A percentile compares a stretch with the other conserved stretches of the same genome.
Evolutionary conservation across 192 early-diverging fungal genomes (phyloP).

Genomic region (Coemansia sp.): DNA sequence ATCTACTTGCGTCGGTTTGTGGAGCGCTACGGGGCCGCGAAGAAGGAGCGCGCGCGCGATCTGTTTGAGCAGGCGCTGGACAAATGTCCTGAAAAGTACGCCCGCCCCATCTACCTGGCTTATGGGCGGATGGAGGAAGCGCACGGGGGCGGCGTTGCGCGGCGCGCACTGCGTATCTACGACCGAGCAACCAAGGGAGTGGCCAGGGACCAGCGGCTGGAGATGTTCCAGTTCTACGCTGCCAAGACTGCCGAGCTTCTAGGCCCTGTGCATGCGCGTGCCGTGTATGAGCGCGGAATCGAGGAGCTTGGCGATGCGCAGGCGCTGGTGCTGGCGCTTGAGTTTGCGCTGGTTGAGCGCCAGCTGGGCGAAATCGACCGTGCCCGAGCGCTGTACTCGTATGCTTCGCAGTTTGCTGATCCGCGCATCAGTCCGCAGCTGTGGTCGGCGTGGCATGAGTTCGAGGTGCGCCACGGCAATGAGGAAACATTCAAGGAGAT

Average conservation of each 20-base stretch:
- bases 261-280: conserved; percentile 82
- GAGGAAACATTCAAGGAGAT: conserved; percentile 99
- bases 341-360: conserved; percentile 86
- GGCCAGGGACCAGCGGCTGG: conserved; percentile 68
- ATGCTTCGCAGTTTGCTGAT: conserved; percentile 85
- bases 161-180: conserved; percentile 92
- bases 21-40: conserved; percentile 77
- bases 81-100: conserved; percentile 81
- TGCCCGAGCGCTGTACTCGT: conserved; percentile 83
- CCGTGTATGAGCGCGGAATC: conserved; percentile 93
- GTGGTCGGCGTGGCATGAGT: conserved; percentile 94
- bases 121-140: conserved; percentile 93
- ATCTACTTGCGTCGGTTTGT: conserved; percentile 89
- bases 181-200: conserved; percentile 89
- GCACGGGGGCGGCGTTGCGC: conserved; percentile 70
- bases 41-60: conserved; percentile 90
- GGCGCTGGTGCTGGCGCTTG: conserved; percentile 73
- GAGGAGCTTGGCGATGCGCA: conserved; percentile 79
- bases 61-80: conserved; percentile 93
- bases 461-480: conserved; percentile 96
- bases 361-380: conserved; percentile 94
- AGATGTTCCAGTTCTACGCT: conserved; percentile 88
- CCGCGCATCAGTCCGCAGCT: conserved; percentile 73
- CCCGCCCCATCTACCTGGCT: conserved; percentile 82
- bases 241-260: conserved; percentile 83